Evolutionary conservation across 495 filamentous ascomycete species (phyloP), one percentile per base, ranked within the genome.

Genomic region (Podospora didyma): DNA sequence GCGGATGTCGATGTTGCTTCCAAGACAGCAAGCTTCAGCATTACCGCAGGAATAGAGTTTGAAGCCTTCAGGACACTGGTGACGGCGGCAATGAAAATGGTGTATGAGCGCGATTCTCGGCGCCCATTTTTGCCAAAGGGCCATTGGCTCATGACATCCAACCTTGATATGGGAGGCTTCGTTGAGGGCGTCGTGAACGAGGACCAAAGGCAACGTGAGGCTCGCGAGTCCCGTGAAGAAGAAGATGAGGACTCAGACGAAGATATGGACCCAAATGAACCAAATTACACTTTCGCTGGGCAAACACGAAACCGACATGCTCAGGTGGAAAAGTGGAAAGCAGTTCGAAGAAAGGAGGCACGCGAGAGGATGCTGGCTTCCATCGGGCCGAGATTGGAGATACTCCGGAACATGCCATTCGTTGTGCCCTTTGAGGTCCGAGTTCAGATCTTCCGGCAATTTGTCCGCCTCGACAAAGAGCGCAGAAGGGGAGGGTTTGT

Each of bases 381-480:
- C 21, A 84, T 95, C 34, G 88, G 87, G 1, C 92, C 95, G 1
- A 82, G 90, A 57, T 77, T 96, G 9, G 92, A 97, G 71, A 89
- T 99, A 14, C 73, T 99, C 28, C 86, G 90, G 46, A 92, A 97
- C 64, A 93, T 99, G 88, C 95, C 94, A 0, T 99, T 97, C 64
- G 89, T 93, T 61, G 95, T 97, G 51, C 94, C 94, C 0, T 99
- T 99, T 57, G 78, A 86, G 7, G 95, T 90, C 2, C 80, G 94
- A 37, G 94, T 99, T 9, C 86, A 95, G 63, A 93, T 97, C 24
- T 99, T 97, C 68, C 83, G 94, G 22, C 80, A 96, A 67, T 99
- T 97, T 65, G 90, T 97, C 31, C 69, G 77, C 31, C 77, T 90
- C 2, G 94, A 97, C 73, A 92, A 95, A 66, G 69, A 83, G 51